These are phyloP conservation scores for Fusarium sp. DNA, from an alignment of 2,329 filamentous ascomycete genomes.

Conservation along the genomic window DNA sequence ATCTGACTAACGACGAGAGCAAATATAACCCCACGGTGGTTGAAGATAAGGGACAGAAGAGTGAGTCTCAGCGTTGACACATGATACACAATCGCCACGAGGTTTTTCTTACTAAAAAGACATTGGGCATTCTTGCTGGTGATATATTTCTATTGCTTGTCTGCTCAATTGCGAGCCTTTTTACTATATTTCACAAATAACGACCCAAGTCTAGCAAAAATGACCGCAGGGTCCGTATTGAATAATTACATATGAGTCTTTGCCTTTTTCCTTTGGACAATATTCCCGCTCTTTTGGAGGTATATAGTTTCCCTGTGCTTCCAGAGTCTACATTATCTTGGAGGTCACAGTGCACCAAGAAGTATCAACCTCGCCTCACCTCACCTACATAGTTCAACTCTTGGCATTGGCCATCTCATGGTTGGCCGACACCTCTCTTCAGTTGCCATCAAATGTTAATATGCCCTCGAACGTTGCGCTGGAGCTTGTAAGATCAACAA, in stretches of 20 bases:
- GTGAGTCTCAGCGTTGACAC: not conserved
- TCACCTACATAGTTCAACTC: not conserved
- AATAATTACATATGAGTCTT: not conserved
- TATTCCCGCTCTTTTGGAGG: not conserved
- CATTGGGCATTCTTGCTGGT: not conserved
- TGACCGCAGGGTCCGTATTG: not conserved
- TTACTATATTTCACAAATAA: not conserved
- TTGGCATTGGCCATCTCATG: not conserved
- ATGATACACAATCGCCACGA: not conserved
- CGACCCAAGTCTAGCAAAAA: not conserved
- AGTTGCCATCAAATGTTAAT: no score
- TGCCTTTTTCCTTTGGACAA: not conserved
- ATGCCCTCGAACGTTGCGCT: not conserved
- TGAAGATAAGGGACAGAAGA: not conserved
- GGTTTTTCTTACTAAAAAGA: not conserved
- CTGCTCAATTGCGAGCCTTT: not conserved
- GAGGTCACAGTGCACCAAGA: not conserved
- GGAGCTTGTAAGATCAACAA: not conserved
- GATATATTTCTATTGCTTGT: not conserved
- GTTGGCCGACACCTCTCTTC: not conserved
- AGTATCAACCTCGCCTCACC: not conserved
- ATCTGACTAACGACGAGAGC: not conserved
- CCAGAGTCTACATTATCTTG: not conserved
- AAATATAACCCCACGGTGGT: not conserved
- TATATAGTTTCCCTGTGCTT: not conserved